Percentiles rank a stretch among this genome's conserved stretches.
Evolutionary conservation across 352 stramenopile genomes (phyloP).

Genomic region (Globisporangium emineosum): DNA sequence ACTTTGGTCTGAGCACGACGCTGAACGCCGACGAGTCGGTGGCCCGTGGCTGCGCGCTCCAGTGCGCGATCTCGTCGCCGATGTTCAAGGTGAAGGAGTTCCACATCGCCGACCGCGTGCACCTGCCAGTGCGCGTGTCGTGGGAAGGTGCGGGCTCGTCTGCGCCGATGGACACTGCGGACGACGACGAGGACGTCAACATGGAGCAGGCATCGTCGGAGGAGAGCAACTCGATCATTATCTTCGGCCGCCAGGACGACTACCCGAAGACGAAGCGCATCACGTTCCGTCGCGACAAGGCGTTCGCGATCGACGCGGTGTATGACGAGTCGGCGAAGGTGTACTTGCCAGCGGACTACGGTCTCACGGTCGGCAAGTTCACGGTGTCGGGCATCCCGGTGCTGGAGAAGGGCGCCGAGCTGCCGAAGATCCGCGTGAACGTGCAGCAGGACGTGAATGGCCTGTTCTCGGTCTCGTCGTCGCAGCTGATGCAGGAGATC

Average conservation of each 20-base stretch:
- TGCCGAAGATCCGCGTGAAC: slow-evolving; percentile 94
- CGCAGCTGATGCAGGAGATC: slow-evolving; percentile 97
- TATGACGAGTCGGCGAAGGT: slow-evolving; percentile 85
- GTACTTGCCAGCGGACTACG: slow-evolving; percentile 68
- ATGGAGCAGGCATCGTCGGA: slow-evolving; percentile 51
- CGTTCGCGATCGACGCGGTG: slow-evolving; percentile 91
- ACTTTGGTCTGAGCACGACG: slow-evolving; percentile 97
- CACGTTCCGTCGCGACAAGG: slow-evolving; percentile 90
- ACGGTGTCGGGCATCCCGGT: slow-evolving; percentile 88
- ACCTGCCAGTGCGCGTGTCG: slow-evolving; percentile 93
- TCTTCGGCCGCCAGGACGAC: slow-evolving; percentile 95
- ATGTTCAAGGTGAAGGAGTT: slow-evolving; percentile 97
- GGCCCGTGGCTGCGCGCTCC: slow-evolving; percentile 94
- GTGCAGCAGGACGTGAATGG: slow-evolving; percentile 98
- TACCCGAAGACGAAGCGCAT: slow-evolving; percentile 97
- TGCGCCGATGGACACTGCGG: slow-evolving; percentile 41
- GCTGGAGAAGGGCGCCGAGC: slow-evolving; percentile 74
- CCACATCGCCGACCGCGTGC: slow-evolving; percentile 79
- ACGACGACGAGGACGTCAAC: slow-evolving; percentile 88
- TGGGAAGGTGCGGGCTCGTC: slow-evolving; percentile 84
- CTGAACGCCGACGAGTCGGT: slow-evolving; percentile 99
- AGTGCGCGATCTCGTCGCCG: slow-evolving; percentile 98
- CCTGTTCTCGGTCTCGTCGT: slow-evolving; percentile 93
- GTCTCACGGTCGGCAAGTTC: slow-evolving; percentile 89
- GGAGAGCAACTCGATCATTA: slow-evolving; percentile 88